phyloP scores from a whole-genome alignment of 805 yeast species.

The Metschnikowia reukaufii region DNA sequence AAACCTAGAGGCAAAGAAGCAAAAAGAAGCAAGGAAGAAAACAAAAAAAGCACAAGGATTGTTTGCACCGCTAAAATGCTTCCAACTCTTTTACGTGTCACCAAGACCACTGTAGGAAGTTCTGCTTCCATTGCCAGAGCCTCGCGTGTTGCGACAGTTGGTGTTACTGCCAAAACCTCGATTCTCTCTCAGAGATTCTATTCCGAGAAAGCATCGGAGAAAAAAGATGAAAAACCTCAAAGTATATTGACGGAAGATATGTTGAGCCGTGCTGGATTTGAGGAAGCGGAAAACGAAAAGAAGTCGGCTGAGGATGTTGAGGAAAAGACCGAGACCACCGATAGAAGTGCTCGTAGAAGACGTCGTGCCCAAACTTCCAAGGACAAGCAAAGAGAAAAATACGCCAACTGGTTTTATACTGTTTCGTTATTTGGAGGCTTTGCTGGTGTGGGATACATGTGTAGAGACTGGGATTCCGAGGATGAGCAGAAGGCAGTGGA shows the following conservation, averaged over 20 bases:
- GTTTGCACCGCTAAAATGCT: constrained; percentile 6
- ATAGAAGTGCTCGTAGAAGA: constrained; percentile 26
- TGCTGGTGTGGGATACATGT: constrained; percentile 62
- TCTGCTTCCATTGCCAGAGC: constrained; percentile 1
- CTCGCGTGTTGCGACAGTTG: not conserved
- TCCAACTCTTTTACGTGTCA: constrained; percentile 13
- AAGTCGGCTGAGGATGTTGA: constrained; percentile 16
- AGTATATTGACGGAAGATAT: constrained; percentile 78
- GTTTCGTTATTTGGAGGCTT: constrained; percentile 52
- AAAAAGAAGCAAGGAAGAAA: not conserved
- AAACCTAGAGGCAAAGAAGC: not conserved
- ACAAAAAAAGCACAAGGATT: not conserved
- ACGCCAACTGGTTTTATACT: constrained; percentile 72
- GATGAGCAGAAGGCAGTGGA: constrained; percentile 60
- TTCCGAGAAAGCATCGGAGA: constrained; percentile 17
- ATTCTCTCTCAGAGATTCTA: constrained; percentile 10
- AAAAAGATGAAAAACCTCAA: constrained; percentile 30
- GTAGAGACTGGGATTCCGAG: constrained; percentile 82
- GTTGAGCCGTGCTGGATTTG: constrained; percentile 82
- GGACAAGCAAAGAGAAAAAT: constrained; percentile 78
- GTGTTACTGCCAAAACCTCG: not conserved
- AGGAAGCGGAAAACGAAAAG: constrained; percentile 33
- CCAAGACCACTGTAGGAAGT: constrained; percentile 9
- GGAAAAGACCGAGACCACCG: constrained; percentile 17
- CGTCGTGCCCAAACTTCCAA: constrained; percentile 58